These are phyloP conservation scores for Pythium grandisporangium DNA, from an alignment of 352 stramenopile species.

Conservation along the genomic window DNA sequence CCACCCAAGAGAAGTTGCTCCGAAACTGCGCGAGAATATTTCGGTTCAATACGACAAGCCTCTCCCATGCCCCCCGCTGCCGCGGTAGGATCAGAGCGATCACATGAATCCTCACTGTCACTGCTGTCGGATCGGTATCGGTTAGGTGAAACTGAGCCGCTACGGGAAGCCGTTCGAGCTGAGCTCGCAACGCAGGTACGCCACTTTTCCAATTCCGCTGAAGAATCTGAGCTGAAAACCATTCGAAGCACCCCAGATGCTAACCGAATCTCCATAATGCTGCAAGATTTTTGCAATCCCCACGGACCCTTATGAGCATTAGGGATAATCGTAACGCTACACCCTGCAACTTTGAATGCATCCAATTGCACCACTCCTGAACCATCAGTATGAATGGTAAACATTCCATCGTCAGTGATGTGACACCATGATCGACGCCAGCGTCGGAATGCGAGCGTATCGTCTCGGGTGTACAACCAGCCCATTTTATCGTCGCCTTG, in stretches of 20 bases:
- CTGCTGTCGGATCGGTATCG: slow-evolving; percentile 6
- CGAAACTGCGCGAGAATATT: slow-evolving; percentile 9
- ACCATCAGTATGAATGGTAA: slow-evolving; percentile 67
- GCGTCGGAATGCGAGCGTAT: slow-evolving; percentile 74
- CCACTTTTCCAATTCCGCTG: slow-evolving; percentile 61
- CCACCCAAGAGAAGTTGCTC: slow-evolving; percentile 54
- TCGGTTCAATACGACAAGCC: slow-evolving; percentile 8
- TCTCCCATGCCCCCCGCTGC: no score
- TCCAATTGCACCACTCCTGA: slow-evolving; percentile 56
- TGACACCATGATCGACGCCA: slow-evolving; percentile 82
- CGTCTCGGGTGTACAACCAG: slow-evolving; percentile 77
- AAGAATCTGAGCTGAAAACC: slow-evolving; percentile 51
- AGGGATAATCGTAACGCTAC: slow-evolving; percentile 56
- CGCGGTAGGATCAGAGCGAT: not conserved
- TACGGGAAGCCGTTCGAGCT: slow-evolving; percentile 26
- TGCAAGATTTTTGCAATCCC: slow-evolving; percentile 17
- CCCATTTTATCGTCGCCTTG: slow-evolving; percentile 61
- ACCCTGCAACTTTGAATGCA: slow-evolving; percentile 48
- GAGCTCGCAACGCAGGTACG: slow-evolving; percentile 57
- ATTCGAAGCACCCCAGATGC: slow-evolving; percentile 34
- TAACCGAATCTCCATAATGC: slow-evolving; percentile 56
- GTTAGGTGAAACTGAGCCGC: not conserved
- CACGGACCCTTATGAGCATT: slow-evolving; percentile 42
- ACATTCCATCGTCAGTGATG: slow-evolving; percentile 51
- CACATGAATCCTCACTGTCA: slow-evolving; percentile 16